A percentile compares a stretch with the other conserved stretches of the same genome.
These are phyloP conservation scores for Combretum micranthum DNA, from an alignment of 345 rosid genomes.

Conservation along the genomic window DNA sequence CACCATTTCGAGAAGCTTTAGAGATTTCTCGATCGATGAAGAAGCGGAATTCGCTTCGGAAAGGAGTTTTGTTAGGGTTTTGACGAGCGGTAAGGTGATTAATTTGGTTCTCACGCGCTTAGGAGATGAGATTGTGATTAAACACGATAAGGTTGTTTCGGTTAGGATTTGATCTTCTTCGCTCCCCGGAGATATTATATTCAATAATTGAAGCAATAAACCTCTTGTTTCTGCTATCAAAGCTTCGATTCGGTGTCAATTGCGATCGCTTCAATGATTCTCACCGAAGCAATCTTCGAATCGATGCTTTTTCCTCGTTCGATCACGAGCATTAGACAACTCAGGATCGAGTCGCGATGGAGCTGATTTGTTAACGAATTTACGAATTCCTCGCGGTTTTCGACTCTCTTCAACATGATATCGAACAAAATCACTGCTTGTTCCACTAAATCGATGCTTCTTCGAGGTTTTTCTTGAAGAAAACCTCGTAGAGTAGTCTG, in stretches of 20 bases:
- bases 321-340: slow-evolving; percentile 17
- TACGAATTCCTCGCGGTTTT: slow-evolving; percentile 30
- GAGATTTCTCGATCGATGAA: slow-evolving; percentile 51
- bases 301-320: slow-evolving; percentile 30
- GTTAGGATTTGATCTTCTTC: slow-evolving; percentile 34
- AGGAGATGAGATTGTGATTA: slow-evolving; percentile 40
- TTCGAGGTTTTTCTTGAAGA: slow-evolving; percentile 15
- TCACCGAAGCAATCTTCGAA: slow-evolving; percentile 43
- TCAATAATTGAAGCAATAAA: slow-evolving; percentile 33
- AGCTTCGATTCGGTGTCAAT: slow-evolving; percentile 42
- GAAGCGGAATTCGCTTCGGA: slow-evolving; percentile 27
- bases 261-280: slow-evolving; percentile 51
- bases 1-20: slow-evolving; percentile 54
- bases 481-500: slow-evolving; percentile 42
- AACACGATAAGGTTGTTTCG: slow-evolving; percentile 55
- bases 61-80: slow-evolving; percentile 31
- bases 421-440: slow-evolving; percentile 41
- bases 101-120: slow-evolving; percentile 47
- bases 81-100: slow-evolving; percentile 25
- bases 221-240: slow-evolving; percentile 52
- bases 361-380: slow-evolving; percentile 27
- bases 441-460: slow-evolving; percentile 21
- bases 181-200: slow-evolving; percentile 20
- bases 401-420: slow-evolving; percentile 24
- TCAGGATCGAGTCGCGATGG: slow-evolving; percentile 35